A percentile compares a stretch with the other conserved stretches of the same genome.
phyloP scores from a whole-genome alignment of 768 basidiomycete genomes.

The Boletus patriciae region DNA sequence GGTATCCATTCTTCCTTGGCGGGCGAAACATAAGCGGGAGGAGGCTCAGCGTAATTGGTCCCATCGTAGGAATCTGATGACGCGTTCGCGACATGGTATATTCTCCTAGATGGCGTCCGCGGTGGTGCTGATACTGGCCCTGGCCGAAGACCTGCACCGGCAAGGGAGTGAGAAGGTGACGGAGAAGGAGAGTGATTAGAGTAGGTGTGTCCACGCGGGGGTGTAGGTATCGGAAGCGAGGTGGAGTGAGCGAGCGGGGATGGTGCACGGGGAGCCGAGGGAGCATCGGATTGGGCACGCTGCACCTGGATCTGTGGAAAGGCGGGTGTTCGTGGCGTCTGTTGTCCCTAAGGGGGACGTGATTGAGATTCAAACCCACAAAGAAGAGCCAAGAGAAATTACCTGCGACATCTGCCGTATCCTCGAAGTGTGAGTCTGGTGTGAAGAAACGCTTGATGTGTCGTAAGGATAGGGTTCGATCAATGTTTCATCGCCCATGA shows the following conservation, averaged over 20 bases:
- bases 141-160: neutral
- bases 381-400: neutral
- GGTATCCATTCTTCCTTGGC: constrained; percentile 1
- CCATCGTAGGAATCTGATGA: constrained; percentile 26
- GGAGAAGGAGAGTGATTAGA: constrained; percentile 12
- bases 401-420: constrained; percentile 17
- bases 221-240: constrained; percentile 21
- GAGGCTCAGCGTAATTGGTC: constrained; percentile 38
- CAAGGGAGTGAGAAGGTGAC: constrained; percentile 9
- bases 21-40: constrained; percentile 46
- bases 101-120: constrained; percentile 39
- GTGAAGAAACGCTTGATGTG: constrained; percentile 24
- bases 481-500: constrained; percentile 16
- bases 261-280: constrained; percentile 12
- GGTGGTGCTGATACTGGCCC: constrained; percentile 18
- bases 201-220: constrained; percentile 5
- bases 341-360: constrained; percentile 9
- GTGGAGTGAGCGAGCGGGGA: constrained; percentile 28
- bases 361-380: neutral
- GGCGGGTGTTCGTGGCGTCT: constrained; percentile 17
- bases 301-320: constrained; percentile 29
- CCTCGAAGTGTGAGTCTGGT: constrained; percentile 13
- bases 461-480: constrained; percentile 27
- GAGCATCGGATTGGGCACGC: constrained; percentile 21
- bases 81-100: constrained; percentile 45